A percentile compares a stretch with the other conserved stretches of the same genome.
Evolutionary conservation across 441 rosid species (phyloP).

Genomic region (Manihot esculenta): DNA sequence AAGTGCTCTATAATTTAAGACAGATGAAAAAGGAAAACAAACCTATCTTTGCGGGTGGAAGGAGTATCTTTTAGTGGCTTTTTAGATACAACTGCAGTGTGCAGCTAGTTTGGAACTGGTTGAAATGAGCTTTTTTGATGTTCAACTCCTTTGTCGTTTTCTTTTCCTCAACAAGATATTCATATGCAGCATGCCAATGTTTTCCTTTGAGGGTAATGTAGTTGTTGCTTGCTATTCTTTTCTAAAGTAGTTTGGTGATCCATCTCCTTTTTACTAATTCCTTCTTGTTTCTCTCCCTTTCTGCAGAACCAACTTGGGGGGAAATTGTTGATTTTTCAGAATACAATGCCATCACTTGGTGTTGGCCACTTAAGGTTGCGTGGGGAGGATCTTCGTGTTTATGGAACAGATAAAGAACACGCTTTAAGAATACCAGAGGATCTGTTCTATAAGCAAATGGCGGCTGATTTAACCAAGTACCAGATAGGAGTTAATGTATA

Average conservation of each 20-base stretch:
- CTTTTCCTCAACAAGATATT: neutral
- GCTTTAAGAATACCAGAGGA: conserved; percentile 87
- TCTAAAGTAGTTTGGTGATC: conserved; percentile 21
- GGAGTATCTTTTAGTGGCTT: neutral
- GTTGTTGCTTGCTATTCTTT: conserved; percentile 13
- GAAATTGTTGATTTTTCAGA: conserved; percentile 89
- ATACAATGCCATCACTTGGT: conserved; percentile 93
- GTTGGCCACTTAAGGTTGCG: conserved; percentile 92
- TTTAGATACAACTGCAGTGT: neutral
- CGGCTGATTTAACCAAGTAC: conserved; percentile 97
- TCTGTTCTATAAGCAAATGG: conserved; percentile 95
- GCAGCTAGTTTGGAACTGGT: neutral
- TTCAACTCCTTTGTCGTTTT: neutral
- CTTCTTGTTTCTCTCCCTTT: conserved; percentile 17
- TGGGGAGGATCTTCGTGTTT: conserved; percentile 92
- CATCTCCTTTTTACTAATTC: conserved; percentile 10
- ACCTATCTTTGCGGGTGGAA: too few relatives aligned
- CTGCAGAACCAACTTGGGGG: conserved; percentile 93
- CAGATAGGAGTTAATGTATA: conserved; percentile 92
- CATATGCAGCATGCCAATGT: conserved; percentile 12
- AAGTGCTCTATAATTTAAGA: too few relatives aligned
- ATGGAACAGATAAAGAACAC: conserved; percentile 97
- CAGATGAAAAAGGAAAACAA: too few relatives aligned
- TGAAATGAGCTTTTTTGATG: neutral
- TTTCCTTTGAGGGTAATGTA: conserved; percentile 2